phyloP scores from a whole-genome alignment of 2,329 filamentous ascomycete genomes.

The Paecilomyces dactylethromorphus region DNA sequence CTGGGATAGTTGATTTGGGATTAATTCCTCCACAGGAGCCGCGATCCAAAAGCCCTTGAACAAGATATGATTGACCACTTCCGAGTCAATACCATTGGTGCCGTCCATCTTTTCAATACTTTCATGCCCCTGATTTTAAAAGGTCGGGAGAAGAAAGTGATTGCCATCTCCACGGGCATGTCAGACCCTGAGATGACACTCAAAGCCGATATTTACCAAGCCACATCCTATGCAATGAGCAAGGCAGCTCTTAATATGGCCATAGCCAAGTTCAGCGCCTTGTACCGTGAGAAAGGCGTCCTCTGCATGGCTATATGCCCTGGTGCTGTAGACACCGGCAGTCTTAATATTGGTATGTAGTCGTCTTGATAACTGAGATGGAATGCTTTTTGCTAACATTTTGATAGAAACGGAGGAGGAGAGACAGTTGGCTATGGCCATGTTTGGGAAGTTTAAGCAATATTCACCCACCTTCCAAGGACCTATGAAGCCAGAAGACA shows the following conservation, averaged over 20 bases:
- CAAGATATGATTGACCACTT: slow-evolving; percentile 27
- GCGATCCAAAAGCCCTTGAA: slow-evolving; percentile 27
- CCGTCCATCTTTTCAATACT: slow-evolving; percentile 47
- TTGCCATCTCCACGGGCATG: slow-evolving; percentile 42
- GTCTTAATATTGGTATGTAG: slow-evolving; percentile 14
- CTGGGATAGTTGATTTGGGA: not conserved
- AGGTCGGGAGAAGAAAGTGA: slow-evolving; percentile 48
- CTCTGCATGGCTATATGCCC: slow-evolving; percentile 49
- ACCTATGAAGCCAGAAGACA: slow-evolving; percentile 28
- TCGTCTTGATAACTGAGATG: slow-evolving; percentile 7
- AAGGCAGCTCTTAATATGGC: slow-evolving; percentile 50
- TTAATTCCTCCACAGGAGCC: slow-evolving; percentile 14
- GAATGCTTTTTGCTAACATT: too few relatives aligned
- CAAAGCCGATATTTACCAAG: slow-evolving; percentile 26
- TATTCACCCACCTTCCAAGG: slow-evolving; percentile 38
- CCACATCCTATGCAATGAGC: slow-evolving; percentile 39
- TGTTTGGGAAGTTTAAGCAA: slow-evolving; percentile 22
- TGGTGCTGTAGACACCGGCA: slow-evolving; percentile 43
- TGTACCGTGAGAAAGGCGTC: slow-evolving; percentile 45
- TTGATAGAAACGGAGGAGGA: too few relatives aligned
- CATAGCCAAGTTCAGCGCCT: slow-evolving; percentile 47
- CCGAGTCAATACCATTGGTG: slow-evolving; percentile 45
- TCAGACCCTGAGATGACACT: slow-evolving; percentile 42
- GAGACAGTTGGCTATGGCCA: not conserved
- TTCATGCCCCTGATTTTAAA: slow-evolving; percentile 49